Evolutionary conservation across 306 rosid genomes (phyloP), one percentile per base, ranked within the genome.

Genomic region (Benincasa hispida): DNA sequence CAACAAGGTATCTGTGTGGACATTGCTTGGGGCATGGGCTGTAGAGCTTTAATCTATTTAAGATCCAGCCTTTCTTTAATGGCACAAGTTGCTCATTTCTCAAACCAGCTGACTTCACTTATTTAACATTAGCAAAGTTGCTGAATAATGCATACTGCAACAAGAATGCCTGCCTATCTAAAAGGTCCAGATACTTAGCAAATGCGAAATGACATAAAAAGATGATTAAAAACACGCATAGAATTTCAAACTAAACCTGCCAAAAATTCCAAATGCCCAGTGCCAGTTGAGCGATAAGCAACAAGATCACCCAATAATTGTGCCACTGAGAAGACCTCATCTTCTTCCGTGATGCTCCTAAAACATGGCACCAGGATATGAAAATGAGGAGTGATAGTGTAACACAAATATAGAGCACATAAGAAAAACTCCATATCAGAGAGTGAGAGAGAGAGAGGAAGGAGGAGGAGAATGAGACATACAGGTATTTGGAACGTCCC

Each of bases 261-360:
- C 88, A 93, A 82, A 80, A 93, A 88, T 83, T 91, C 95, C 82
- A 93, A 60, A 83, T 93, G 97, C 47, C 98, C 92, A 19, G 96
- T 93, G 79, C 97, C 97, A 10, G 97, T 85, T 54, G 98, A 92
- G 54, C 96, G 98, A 81, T 93, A 93, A 70, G 98, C 91, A 82
- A 93, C 98, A 42, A 93, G 92, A 69, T 93, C 98, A 19, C 96
- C 97, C 63, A 93, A 75, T 56, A 93, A 82, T 35, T 87, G 88
- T 47, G 98, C 98, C 53, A 93, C 97, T 10, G 93, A 91, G 65
- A 88, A 88, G 81, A 93, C 88, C 81, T 93, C 91, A 86, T 93
- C 98, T 82, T 93, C 93, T 72, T 88, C 93, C 82, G 76, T 32
- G 19, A 79, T 81, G 79, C 85, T 78, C 91, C 97, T 92, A 50